phyloP scores from a whole-genome alignment of 2,329 filamentous ascomycete species.

The Neurospora crassa region DNA sequence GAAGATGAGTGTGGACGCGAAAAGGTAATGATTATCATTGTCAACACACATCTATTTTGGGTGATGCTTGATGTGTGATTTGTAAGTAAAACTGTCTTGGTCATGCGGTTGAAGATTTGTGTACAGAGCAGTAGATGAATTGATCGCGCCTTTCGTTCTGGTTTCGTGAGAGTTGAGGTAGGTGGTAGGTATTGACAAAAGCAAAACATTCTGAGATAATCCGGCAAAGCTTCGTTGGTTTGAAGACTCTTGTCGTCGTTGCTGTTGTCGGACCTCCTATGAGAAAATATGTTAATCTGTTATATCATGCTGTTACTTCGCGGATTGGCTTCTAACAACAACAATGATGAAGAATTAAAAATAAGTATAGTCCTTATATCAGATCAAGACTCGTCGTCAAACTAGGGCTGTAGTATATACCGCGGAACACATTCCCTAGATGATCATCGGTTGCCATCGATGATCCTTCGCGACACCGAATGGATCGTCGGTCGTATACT shows the following conservation, averaged over 20 bases:
- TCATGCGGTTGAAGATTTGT: not conserved
- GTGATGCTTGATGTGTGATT: not conserved
- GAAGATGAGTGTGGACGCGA: not conserved
- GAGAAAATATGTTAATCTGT: too few species aligned
- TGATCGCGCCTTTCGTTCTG: not conserved
- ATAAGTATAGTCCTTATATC: not conserved
- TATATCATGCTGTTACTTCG: too few species aligned
- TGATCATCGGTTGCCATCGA: not conserved
- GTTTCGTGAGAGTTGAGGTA: not conserved
- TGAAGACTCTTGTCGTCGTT: not conserved
- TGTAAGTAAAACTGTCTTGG: not conserved
- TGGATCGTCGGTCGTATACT: not conserved
- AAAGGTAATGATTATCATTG: not conserved
- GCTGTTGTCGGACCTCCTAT: too few species aligned
- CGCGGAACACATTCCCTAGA: not conserved
- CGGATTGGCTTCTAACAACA: too few species aligned
- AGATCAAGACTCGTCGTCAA: not conserved
- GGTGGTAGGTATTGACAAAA: not conserved
- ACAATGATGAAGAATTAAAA: not conserved
- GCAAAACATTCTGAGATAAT: not conserved
- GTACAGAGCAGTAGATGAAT: not conserved
- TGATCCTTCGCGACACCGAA: not conserved
- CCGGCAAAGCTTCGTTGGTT: not conserved
- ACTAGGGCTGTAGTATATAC: not conserved
- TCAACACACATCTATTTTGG: not conserved